These are phyloP conservation scores for Penicillium sp. DNA, from an alignment of 2,329 filamentous ascomycete species.

Conservation along the genomic window DNA sequence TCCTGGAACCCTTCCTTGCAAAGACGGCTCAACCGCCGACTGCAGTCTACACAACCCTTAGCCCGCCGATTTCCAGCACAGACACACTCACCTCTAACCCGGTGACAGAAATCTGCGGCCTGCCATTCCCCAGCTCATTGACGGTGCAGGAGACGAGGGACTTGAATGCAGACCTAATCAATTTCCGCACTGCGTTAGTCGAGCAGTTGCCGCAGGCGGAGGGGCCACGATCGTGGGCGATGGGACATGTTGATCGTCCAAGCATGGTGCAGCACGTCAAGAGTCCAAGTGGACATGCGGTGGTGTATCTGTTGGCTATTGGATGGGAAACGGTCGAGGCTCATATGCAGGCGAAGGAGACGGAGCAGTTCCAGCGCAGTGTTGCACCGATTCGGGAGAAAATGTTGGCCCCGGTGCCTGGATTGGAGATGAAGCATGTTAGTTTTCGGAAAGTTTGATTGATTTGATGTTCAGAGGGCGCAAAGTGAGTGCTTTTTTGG, in stretches of 20 bases:
- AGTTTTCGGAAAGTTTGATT: conserved; percentile 40
- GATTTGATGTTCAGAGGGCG: background rate
- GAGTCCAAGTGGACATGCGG: conserved; percentile 48
- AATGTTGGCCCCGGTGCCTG: conserved; percentile 40
- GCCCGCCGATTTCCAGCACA: conserved; percentile 29
- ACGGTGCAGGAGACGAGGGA: conserved; percentile 31
- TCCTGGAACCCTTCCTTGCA: conserved; percentile 31
- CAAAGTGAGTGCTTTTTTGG: background rate
- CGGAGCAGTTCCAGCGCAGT: conserved; percentile 48
- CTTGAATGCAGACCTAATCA: conserved; percentile 37
- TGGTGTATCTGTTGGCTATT: conserved; percentile 49
- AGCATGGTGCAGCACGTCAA: conserved; percentile 34
- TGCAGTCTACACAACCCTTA: conserved; percentile 37
- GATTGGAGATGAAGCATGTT: conserved; percentile 52
- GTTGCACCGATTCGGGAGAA: conserved; percentile 49
- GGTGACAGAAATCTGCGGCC: conserved; percentile 54
- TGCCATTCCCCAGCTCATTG: conserved; percentile 48
- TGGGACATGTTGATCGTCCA: conserved; percentile 44
- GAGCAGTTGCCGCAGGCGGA: conserved; percentile 35
- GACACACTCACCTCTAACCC: conserved; percentile 43
- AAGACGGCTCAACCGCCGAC: conserved; percentile 25
- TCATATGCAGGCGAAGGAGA: conserved; percentile 53
- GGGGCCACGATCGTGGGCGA: conserved; percentile 35
- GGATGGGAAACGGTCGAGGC: conserved; percentile 58
- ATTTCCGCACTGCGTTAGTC: conserved; percentile 42